These are phyloP conservation scores for Excoecaria cochinchinensis DNA, from an alignment of 345 rosid species.

Conservation along the genomic window DNA sequence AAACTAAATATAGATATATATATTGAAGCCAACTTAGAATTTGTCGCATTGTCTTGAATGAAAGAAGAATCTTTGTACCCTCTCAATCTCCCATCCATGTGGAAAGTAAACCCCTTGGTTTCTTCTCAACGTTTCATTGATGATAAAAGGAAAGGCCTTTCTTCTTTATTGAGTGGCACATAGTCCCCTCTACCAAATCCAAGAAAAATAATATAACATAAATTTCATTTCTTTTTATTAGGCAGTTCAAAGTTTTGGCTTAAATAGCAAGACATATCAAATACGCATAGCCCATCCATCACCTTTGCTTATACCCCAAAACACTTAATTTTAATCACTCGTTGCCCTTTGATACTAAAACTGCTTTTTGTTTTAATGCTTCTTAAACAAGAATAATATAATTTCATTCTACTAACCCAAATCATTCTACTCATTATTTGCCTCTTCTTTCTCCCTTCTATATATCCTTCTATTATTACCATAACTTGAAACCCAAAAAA, in stretches of 20 bases:
- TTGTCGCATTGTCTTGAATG: slow-evolving; percentile 19
- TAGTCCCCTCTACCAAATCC: slow-evolving; percentile 49
- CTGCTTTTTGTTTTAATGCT: slow-evolving; percentile 37
- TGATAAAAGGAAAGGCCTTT: slow-evolving; percentile 32
- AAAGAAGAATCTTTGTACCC: slow-evolving; percentile 3
- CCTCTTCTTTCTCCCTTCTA: background rate
- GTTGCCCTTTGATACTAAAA: slow-evolving; percentile 16
- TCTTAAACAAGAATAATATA: slow-evolving; percentile 54
- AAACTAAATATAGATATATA: background rate
- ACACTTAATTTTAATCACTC: slow-evolving; percentile 45
- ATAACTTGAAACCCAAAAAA: background rate
- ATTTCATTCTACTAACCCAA: slow-evolving; percentile 37
- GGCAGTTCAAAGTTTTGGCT: slow-evolving; percentile 42
- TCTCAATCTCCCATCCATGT: slow-evolving; percentile 19
- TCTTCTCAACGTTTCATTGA: slow-evolving; percentile 47
- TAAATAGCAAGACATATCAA: slow-evolving; percentile 59
- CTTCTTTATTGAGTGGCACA: slow-evolving; percentile 33
- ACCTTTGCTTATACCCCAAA: slow-evolving; percentile 91
- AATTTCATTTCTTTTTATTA: background rate
- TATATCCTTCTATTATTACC: background rate
- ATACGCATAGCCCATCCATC: slow-evolving; percentile 24
- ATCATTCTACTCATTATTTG: slow-evolving; percentile 34
- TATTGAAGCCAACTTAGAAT: slow-evolving; percentile 35
- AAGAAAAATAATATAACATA: slow-evolving; percentile 8
- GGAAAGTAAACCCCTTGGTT: slow-evolving; percentile 30